phyloP scores from a whole-genome alignment of 768 basidiomycete species.

The Sistotremastrum suecicum region DNA sequence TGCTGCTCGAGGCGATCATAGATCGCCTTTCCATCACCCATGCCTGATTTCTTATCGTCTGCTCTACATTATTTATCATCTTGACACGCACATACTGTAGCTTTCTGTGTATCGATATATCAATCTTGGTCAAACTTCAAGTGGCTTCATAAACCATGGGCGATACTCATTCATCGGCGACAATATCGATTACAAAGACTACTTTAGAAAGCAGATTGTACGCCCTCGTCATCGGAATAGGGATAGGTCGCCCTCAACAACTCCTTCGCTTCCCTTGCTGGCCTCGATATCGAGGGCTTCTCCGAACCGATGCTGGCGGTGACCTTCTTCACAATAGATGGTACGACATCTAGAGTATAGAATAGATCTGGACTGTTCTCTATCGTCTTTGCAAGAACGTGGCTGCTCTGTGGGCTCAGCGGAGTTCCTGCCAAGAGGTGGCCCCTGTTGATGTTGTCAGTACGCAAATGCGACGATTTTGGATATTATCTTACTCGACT shows the following conservation, averaged over 20 bases:
- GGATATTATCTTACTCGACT: conserved; percentile 38
- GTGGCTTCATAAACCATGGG: too few relatives aligned
- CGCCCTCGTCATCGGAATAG: conserved; percentile 18
- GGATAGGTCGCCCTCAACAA: conserved; percentile 27
- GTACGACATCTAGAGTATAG: conserved; percentile 46
- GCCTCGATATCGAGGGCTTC: conserved; percentile 56
- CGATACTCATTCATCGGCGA: too few relatives aligned
- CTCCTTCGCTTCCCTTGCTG: conserved; percentile 74
- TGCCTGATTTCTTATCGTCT: too few relatives aligned
- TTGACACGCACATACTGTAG: too few relatives aligned
- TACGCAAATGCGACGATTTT: not conserved
- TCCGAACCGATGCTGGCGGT: conserved; percentile 56
- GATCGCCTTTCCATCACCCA: conserved; percentile 11
- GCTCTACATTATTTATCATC: too few relatives aligned
- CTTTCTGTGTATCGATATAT: too few relatives aligned
- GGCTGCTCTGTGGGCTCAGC: conserved; percentile 28
- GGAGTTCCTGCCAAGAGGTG: conserved; percentile 58
- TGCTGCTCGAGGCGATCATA: conserved; percentile 41
- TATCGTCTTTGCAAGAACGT: conserved; percentile 13
- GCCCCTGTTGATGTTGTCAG: conserved; percentile 23
- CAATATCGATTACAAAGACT: not conserved
- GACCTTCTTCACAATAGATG: conserved; percentile 58
- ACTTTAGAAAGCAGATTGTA: conserved; percentile 8
- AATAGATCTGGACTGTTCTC: conserved; percentile 39
- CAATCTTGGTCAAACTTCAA: too few relatives aligned